These are phyloP conservation scores for Eutypa lata DNA, from an alignment of 2,329 filamentous ascomycete genomes.

Conservation along the genomic window DNA sequence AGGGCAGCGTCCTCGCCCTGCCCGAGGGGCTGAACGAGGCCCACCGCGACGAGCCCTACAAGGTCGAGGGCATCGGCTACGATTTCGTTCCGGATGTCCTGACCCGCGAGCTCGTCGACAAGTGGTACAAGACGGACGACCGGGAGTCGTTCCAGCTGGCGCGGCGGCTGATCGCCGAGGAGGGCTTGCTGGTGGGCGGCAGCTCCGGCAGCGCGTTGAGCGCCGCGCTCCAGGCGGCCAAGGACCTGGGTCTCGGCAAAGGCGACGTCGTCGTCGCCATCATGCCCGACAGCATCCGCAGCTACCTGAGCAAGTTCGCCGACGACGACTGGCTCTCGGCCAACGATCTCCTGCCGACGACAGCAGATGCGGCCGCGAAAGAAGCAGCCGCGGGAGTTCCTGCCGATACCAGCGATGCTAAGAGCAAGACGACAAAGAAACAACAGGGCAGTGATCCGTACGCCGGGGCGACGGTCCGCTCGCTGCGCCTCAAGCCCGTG, in stretches of 20 bases:
- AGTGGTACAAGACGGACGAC: slow-evolving; percentile 98
- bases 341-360: slow-evolving; percentile 80
- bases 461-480: slow-evolving; percentile 72
- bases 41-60: slow-evolving; percentile 80
- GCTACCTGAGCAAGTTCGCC: slow-evolving; percentile 96
- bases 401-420: slow-evolving; percentile 24
- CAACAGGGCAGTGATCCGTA: slow-evolving; percentile 57
- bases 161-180: slow-evolving; percentile 86
- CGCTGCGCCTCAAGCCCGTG: slow-evolving; percentile 87
- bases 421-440: slow-evolving; percentile 25
- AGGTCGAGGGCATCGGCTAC: slow-evolving; percentile 98
- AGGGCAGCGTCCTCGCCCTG: slow-evolving; percentile 85
- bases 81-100: slow-evolving; percentile 97
- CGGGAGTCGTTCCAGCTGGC: slow-evolving; percentile 86
- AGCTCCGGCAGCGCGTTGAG: slow-evolving; percentile 91
- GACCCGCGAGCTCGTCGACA: slow-evolving; percentile 74
- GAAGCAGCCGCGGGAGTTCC: slow-evolving; percentile 40
- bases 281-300: slow-evolving; percentile 92
- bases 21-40: slow-evolving; percentile 78
- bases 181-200: slow-evolving; percentile 89
- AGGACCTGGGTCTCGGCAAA: slow-evolving; percentile 73
- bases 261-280: slow-evolving; percentile 88
- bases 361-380: slow-evolving; percentile 44
- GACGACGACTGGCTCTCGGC: slow-evolving; percentile 99
- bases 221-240: slow-evolving; percentile 72